Evolutionary conservation across 2,329 filamentous ascomycete species (phyloP), one percentile per base, ranked within the genome.

Genomic region (Microsporum ferrugineum): DNA sequence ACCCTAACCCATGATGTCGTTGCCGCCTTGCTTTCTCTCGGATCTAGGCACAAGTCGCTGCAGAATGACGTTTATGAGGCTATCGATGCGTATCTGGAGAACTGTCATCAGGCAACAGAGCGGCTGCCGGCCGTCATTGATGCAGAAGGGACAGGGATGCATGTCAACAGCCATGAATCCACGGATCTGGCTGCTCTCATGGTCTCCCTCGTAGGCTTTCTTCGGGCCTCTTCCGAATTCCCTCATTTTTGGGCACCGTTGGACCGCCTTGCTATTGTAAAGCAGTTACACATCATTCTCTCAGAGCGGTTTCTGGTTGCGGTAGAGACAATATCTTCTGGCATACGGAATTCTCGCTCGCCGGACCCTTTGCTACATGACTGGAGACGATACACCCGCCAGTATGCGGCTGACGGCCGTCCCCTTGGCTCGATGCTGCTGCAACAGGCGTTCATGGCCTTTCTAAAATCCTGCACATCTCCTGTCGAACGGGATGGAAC

Each of bases 361-460:
- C 77, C 84, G 29, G 85, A 88, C 64, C 80, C 81, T 56, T 77
- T 82, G 33, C 78, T 89, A 23, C 88, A 85, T 68, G 88, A 96
- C 66, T 99, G 94, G 94, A 95, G 88, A 75, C 85, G 87, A 65
- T 90, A 89, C 73, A 77, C 89, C 61, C 88, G 87, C 51, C 88
- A 91, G 63, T 99, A 97, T 75, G 85, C 89, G 33, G 82, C 85
- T 14, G 81, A 84, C 62, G 88, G 88, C 7, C 84, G 89, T 23
- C 92, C 95, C 0, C 77, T 99, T 49, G 91, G 94, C 7, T 90
- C 91, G 10, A 94, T 96, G 87, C 81, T 97, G 4, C 76, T 99
- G 27, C 91, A 96, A 71, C 85, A 89, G 69, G 91, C 87, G 65
- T 95, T 95, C 71, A 90, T 95, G 80, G 86, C 85, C 73, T 82